Evolutionary conservation across 179 eudicot genomes (phyloP).

Genomic region (Spergularia azorica): DNA sequence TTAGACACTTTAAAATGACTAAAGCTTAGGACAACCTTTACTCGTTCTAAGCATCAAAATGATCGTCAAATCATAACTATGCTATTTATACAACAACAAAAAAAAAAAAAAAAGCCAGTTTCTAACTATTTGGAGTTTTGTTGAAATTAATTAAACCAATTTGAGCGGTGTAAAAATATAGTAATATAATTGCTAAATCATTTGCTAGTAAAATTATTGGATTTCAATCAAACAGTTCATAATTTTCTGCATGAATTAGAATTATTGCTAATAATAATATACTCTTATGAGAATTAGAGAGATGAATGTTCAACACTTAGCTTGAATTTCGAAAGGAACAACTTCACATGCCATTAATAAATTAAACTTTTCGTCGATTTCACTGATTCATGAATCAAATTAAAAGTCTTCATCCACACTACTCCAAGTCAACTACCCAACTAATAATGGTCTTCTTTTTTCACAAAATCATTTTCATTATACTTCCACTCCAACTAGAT

Average conservation of each 20-base stretch:
- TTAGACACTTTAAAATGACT: no score
- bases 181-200: no score
- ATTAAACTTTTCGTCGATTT: not conserved
- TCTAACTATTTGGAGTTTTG: no score
- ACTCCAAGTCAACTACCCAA: not conserved
- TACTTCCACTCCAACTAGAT: not conserved
- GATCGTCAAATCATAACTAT: no score
- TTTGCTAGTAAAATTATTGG: not conserved
- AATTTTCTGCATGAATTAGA: not conserved
- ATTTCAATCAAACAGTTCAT: slow-evolving; percentile 7
- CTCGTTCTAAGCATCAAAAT: no score
- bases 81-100: no score
- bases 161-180: no score
- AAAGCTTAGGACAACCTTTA: no score
- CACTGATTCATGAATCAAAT: not conserved
- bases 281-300: not conserved
- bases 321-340: slow-evolving; percentile 27
- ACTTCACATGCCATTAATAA: slow-evolving; percentile 27
- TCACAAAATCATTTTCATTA: not conserved
- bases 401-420: not conserved
- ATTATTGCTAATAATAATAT: not conserved
- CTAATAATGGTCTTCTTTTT: not conserved
- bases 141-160: no score
- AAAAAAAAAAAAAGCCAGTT: no score
- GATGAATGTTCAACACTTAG: slow-evolving; percentile 4